Conservation (phyloP, 1,284 basidiomycete genomes). For the Malassezia globosa region DNA sequence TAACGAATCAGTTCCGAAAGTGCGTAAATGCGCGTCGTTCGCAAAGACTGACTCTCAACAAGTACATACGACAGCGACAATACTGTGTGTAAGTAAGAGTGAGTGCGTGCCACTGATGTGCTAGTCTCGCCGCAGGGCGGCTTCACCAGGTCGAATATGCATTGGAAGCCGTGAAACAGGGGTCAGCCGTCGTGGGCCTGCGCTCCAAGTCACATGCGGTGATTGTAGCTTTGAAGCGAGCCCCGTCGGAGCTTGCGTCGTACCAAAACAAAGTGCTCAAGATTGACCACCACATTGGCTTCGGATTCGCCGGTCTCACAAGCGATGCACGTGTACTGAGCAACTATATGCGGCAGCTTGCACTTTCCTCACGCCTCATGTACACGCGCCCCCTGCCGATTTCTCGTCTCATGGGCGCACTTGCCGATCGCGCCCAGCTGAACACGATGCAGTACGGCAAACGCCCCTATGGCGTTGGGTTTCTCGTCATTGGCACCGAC, state of each 20-base stretch:
- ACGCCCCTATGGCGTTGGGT: constrained; percentile 94
- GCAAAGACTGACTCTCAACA: constrained; percentile 20
- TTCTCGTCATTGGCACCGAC: constrained; percentile 92
- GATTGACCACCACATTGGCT: constrained; percentile 97
- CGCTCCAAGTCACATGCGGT: constrained; percentile 90
- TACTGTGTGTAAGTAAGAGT: constrained; percentile 38
- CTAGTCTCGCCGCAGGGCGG: constrained; percentile 43
- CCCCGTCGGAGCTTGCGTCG: constrained; percentile 92
- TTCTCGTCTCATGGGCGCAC: constrained; percentile 77
- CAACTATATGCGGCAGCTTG: constrained; percentile 98
- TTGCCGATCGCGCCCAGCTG: constrained; percentile 96
- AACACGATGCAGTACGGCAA: constrained; percentile 98
- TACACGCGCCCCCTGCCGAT: constrained; percentile 91
- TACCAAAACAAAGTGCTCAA: constrained; percentile 99
- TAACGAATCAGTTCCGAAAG: constrained; percentile 17
- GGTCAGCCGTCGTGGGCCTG: constrained; percentile 90
- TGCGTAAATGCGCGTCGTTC: background rate
- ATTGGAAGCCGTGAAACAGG: constrained; percentile 97
- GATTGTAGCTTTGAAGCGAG: constrained; percentile 88
- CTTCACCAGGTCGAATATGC: constrained; percentile 97
- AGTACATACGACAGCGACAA: constrained; percentile 46
- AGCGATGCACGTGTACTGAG: constrained; percentile 78
- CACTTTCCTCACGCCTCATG: constrained; percentile 84
- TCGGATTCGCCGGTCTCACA: constrained; percentile 94
- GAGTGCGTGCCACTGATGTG: constrained; percentile 1